Evolutionary conservation across 1,139 yeast species (phyloP), one percentile per base, ranked within the genome.

Genomic region (Hanseniaspora sp.): DNA sequence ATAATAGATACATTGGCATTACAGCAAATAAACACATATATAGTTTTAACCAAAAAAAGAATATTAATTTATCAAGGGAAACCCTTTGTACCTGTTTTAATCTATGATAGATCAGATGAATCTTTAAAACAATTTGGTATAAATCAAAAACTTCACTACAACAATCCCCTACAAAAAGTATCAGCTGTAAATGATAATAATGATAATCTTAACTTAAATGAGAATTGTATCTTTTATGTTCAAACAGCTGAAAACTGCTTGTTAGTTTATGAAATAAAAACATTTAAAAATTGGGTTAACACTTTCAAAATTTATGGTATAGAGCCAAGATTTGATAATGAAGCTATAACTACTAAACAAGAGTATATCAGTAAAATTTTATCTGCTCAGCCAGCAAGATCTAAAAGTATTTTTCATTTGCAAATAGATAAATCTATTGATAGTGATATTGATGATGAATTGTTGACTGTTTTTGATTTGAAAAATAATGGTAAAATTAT

Each of bases 71-170:
- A 67, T 54, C 65, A 67, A 52, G 58, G 59, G 43, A 66, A 65
- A 46, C 76, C 77, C 13, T 63, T 71, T 52, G 69, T 74, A 0
- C 63, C 72, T 4, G 62, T 73, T 5, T 71, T 73, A 12, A 66
- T 69, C 4, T 76, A 74, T 59, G 67, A 69, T 18, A 61, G 78
- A 52, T 68, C 74, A 0, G 58, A 58, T 18, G 66, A 65, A 34
- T 72, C 77, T 1, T 52, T 73, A 13, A 63, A 63, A 30, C 68
- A 65, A 30, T 71, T 66, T 61, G 78, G 78, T 2, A 53, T 55
- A 8, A 74, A 74, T 58, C 52, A 56, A 34, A 56, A 60, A 7
- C 56, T 72, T 13, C 59, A 55, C 7, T 55, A 57, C 7, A 64
- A 67, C 11, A 48, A 56, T 9, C 57, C 59, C 1, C 52, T 57